Conservation (phyloP, 768 basidiomycete genomes). For the Lactarius sanguifluus region DNA sequence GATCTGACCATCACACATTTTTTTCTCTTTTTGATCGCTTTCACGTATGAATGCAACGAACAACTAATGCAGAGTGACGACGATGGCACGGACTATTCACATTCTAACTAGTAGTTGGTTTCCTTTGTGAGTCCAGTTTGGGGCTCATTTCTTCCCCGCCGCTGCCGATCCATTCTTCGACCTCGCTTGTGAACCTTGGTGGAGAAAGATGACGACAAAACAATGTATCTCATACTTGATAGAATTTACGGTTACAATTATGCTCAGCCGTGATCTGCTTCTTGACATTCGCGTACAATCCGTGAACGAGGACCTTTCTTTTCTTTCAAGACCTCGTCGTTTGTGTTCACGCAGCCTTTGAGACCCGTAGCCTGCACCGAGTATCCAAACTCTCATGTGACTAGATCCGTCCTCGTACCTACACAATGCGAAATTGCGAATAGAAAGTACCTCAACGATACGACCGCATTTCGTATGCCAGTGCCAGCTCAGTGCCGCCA, state of each 20-base stretch:
- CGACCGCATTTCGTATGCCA: no score
- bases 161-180: neutral
- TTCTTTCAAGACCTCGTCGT: neutral
- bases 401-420: no score
- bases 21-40: slow-evolving; percentile 3
- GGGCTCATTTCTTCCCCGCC: neutral
- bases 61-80: slow-evolving; percentile 13
- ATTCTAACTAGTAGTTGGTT: neutral
- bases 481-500: no score
- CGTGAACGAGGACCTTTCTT: no score
- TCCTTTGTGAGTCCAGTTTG: neutral
- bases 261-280: neutral
- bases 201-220: neutral
- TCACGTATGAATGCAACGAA: slow-evolving; percentile 13
- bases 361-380: slow-evolving; percentile 25
- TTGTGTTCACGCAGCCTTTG: slow-evolving; percentile 12
- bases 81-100: neutral
- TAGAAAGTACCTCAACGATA: no score
- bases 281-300: neutral
- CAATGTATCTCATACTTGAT: slow-evolving; percentile 4
- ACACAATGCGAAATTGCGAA: no score
- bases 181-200: neutral
- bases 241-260: slow-evolving; percentile 10
- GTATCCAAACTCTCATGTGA: no score
- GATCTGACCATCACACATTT: slow-evolving; percentile 5